A percentile compares a stretch with the other conserved stretches of the same genome.
phyloP scores from a whole-genome alignment of 2,329 filamentous ascomycete genomes.

The Fusarium fracticaudum region DNA sequence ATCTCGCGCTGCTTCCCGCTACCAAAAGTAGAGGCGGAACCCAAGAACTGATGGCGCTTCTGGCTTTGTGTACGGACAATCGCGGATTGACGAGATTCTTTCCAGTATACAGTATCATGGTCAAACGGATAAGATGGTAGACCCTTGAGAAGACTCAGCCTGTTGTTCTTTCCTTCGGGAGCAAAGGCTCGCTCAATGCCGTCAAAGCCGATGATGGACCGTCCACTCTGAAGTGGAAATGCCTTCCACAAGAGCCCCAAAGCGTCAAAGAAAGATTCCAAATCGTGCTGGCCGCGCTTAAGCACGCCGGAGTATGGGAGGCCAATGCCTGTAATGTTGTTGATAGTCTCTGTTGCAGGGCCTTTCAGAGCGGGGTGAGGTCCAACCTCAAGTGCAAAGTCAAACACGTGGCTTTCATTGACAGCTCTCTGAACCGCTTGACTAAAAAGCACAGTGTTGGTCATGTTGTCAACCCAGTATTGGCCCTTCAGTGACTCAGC shows the following conservation, averaged over 20 bases:
- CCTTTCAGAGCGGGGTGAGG: not conserved
- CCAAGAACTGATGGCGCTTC: not conserved
- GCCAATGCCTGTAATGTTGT: not conserved
- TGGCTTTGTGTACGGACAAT: not conserved
- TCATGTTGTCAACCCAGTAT: conserved; percentile 7
- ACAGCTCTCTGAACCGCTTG: not conserved
- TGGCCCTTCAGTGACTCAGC: not conserved
- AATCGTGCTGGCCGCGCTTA: not conserved
- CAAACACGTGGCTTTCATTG: not conserved
- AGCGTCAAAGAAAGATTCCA: not conserved
- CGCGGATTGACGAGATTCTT: not conserved
- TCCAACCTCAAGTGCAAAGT: not conserved
- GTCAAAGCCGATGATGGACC: not conserved
- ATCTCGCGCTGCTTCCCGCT: not conserved
- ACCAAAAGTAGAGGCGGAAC: not conserved
- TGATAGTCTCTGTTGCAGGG: not conserved
- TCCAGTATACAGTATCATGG: not conserved
- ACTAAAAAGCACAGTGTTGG: conserved; percentile 47
- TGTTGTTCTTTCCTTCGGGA: not conserved
- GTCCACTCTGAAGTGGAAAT: not conserved
- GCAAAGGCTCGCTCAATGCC: not conserved
- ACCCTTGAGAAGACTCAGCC: not conserved
- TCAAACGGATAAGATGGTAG: not conserved
- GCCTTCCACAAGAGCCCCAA: not conserved
- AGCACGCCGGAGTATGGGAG: not conserved